Evolutionary conservation across 176 grass and related monocot species (phyloP).

Genomic region (Calamus simplicifolius): DNA sequence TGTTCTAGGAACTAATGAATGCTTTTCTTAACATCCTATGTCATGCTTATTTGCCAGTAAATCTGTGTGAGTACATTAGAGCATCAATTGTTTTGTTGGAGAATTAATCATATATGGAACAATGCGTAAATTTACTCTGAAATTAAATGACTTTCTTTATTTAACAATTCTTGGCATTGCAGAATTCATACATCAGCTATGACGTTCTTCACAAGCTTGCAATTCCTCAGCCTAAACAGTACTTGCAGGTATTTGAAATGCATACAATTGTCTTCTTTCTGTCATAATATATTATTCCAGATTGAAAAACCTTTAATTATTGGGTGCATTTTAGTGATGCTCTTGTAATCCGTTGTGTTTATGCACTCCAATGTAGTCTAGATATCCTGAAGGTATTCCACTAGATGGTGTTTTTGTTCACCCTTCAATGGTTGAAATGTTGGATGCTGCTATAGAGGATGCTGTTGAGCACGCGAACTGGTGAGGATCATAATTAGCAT

Average conservation of each 20-base stretch:
- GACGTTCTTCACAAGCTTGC: constrained; percentile 85
- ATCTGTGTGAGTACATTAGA: too few species aligned
- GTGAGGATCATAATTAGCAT: constrained; percentile 28
- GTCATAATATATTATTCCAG: not conserved
- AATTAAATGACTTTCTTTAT: constrained; percentile 14
- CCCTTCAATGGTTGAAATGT: constrained; percentile 82
- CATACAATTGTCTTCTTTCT: not conserved
- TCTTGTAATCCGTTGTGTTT: constrained; percentile 6
- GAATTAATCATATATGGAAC: too few species aligned
- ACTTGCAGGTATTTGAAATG: constrained; percentile 72
- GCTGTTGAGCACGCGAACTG: constrained; percentile 76
- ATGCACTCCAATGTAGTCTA: constrained; percentile 37
- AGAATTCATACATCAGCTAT: constrained; percentile 98
- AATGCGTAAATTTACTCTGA: not conserved
- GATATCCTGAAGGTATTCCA: constrained; percentile 92
- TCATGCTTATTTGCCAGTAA: too few species aligned
- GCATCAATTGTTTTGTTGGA: too few species aligned
- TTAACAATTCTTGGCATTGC: constrained; percentile 21
- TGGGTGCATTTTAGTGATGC: too few species aligned
- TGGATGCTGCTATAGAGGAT: constrained; percentile 85
- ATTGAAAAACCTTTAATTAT: too few species aligned
- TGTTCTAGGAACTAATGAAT: too few species aligned
- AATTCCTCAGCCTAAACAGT: constrained; percentile 95
- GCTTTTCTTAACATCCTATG: too few species aligned
- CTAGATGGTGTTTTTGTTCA: constrained; percentile 93